Percentiles rank a stretch among this genome's conserved stretches.
These are phyloP conservation scores for Pholiota adiposa DNA, from an alignment of 1,284 basidiomycete genomes.

Conservation along the genomic window DNA sequence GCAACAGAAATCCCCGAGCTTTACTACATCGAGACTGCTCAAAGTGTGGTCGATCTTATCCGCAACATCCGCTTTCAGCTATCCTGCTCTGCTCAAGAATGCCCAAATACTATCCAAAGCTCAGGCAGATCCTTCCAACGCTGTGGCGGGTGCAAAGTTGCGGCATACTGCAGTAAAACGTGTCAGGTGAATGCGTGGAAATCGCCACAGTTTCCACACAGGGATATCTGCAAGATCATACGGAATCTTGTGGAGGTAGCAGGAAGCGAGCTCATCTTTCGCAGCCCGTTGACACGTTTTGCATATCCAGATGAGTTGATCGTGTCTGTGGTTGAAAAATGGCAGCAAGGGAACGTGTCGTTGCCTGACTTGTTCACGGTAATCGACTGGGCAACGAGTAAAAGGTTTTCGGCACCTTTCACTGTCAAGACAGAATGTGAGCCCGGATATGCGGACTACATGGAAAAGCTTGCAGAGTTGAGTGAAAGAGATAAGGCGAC, in stretches of 20 bases:
- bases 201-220: neutral
- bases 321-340: too few species aligned
- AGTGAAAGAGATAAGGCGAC: neutral
- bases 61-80: neutral
- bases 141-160: neutral
- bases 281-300: too few species aligned
- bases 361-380: neutral
- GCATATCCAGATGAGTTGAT: too few species aligned
- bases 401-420: neutral
- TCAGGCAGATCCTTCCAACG: neutral
- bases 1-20: neutral
- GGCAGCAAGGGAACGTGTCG: neutral
- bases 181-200: neutral
- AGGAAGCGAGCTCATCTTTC: neutral
- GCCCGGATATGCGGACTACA: neutral
- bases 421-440: neutral
- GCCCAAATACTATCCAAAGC: constrained; percentile 1
- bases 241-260: neutral
- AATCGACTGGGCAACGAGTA: neutral
- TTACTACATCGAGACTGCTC: too few species aligned
- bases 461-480: neutral
- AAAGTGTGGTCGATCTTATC: neutral
- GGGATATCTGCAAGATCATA: neutral
- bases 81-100: neutral
- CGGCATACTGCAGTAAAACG: neutral